Evolutionary conservation across 352 stramenopile genomes (phyloP).

Genomic region (Globisporangium apiculatum): DNA sequence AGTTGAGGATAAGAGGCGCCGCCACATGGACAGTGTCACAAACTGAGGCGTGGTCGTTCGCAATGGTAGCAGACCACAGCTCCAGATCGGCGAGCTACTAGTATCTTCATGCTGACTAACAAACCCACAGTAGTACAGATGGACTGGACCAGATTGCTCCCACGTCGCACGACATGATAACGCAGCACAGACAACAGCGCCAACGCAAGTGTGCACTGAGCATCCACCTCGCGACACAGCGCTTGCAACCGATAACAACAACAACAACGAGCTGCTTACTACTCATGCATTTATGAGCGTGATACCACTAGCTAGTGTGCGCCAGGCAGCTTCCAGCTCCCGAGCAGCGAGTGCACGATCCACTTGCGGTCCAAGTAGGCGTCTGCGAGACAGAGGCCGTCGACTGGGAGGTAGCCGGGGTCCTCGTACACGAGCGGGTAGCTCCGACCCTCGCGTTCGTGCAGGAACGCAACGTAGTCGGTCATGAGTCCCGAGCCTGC

Average conservation of each 20-base stretch:
- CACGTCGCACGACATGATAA: too few species aligned
- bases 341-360: constrained; percentile 2
- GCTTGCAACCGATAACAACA: not conserved
- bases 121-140: too few species aligned
- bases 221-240: not conserved
- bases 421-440: constrained; percentile 4
- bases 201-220: not conserved
- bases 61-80: too few species aligned
- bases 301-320: not conserved
- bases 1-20: too few species aligned
- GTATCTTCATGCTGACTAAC: too few species aligned
- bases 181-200: too few species aligned
- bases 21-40: too few species aligned
- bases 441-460: constrained; percentile 4
- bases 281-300: too few species aligned
- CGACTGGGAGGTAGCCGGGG: constrained; percentile 2
- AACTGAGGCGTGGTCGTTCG: too few species aligned
- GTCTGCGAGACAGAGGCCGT: constrained; percentile 11
- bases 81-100: too few species aligned
- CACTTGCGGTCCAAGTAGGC: constrained; percentile 2
- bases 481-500: constrained; percentile 12
- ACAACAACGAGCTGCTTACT: not conserved
- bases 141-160: too few species aligned
- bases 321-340: constrained; percentile 4
- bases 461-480: constrained; percentile 16